These are phyloP conservation scores for Mycena olivaceomarginata DNA, from an alignment of 768 basidiomycete genomes.

Conservation along the genomic window DNA sequence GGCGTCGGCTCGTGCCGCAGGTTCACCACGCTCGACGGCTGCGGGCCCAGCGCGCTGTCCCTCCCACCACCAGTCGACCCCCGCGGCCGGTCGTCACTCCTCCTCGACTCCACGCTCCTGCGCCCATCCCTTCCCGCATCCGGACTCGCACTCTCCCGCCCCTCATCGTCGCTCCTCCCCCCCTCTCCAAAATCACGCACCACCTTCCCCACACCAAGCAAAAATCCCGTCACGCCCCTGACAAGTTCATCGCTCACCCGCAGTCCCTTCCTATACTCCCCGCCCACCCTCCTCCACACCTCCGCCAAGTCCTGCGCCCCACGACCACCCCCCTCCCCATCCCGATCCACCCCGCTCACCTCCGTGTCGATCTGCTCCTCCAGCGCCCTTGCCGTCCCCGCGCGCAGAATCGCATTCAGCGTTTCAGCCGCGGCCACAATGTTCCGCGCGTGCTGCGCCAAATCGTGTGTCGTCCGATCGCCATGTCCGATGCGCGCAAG, in stretches of 20 bases:
- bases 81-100: constrained; percentile 67
- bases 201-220: constrained; percentile 84
- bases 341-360: constrained; percentile 64
- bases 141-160: constrained; percentile 71
- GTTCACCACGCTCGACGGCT: constrained; percentile 58
- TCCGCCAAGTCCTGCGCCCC: constrained; percentile 68
- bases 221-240: constrained; percentile 82
- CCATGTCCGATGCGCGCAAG: constrained; percentile 69
- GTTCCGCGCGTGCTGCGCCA: constrained; percentile 76
- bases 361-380: constrained; percentile 88
- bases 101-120: constrained; percentile 73
- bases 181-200: constrained; percentile 71
- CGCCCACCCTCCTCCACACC: constrained; percentile 81
- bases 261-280: constrained; percentile 83
- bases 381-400: constrained; percentile 74
- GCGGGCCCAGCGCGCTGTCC: constrained; percentile 58
- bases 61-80: constrained; percentile 58
- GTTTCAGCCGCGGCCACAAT: constrained; percentile 81
- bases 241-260: constrained; percentile 88
- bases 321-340: no score
- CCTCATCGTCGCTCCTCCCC: constrained; percentile 53
- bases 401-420: constrained; percentile 77
- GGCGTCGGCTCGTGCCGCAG: constrained; percentile 42
- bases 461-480: constrained; percentile 64
- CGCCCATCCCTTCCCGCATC: constrained; percentile 69